phyloP scores from a whole-genome alignment of 495 filamentous ascomycete species.

The Neurospora sp. region DNA sequence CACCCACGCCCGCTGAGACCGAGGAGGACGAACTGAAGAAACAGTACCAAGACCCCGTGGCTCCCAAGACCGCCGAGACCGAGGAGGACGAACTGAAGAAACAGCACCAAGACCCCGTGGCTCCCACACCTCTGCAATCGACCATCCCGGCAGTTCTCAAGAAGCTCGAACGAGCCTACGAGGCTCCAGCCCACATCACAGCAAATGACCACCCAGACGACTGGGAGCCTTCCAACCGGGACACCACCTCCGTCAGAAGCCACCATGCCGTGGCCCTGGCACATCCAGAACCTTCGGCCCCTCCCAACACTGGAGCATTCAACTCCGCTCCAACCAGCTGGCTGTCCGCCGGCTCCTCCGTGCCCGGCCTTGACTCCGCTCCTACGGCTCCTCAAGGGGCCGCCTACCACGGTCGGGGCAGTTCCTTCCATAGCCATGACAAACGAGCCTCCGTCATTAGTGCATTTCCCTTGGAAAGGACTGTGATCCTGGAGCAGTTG shows the following conservation, averaged over 20 bases:
- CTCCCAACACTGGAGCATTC: neutral
- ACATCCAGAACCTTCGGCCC: neutral
- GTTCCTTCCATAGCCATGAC: neutral
- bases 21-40: neutral
- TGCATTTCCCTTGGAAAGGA: neutral
- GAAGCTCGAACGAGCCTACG: conserved; percentile 1
- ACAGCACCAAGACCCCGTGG: conserved; percentile 4
- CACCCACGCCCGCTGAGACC: neutral
- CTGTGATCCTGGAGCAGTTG: neutral
- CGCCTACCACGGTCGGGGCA: neutral
- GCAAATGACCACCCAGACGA: neutral
- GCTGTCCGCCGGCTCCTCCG: neutral
- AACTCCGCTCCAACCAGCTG: neutral
- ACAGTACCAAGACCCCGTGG: conserved; percentile 5
- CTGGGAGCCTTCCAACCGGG: neutral
- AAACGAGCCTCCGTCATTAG: neutral
- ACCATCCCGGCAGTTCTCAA: neutral
- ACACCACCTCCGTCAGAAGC: neutral
- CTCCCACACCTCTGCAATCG: conserved; percentile 4
- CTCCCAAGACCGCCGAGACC: neutral
- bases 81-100: neutral
- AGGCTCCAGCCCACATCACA: conserved; percentile 4
- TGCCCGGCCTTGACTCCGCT: neutral
- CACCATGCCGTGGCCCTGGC: neutral
- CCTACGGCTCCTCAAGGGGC: neutral